phyloP scores from a whole-genome alignment of 805 yeast genomes.

The Cyberlindnera misumaiensis region DNA sequence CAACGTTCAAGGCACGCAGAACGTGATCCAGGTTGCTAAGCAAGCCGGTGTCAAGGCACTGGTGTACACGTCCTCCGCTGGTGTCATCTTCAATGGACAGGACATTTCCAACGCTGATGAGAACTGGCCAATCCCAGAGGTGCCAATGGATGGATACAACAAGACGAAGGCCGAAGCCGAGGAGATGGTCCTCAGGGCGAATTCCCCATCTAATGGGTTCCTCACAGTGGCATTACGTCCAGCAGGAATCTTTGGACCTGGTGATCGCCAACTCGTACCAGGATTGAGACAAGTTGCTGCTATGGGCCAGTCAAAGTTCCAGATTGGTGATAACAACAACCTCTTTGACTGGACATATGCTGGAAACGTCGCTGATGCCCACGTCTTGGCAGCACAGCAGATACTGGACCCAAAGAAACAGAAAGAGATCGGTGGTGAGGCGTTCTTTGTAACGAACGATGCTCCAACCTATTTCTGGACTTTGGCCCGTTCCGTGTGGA shows the following conservation, averaged over 20 bases:
- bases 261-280: slow-evolving; percentile 94
- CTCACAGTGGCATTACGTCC: slow-evolving; percentile 87
- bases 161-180: slow-evolving; percentile 94
- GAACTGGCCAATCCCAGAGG: slow-evolving; percentile 83
- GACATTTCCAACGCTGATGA: slow-evolving; percentile 91
- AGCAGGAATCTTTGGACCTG: slow-evolving; percentile 98
- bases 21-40: slow-evolving; percentile 59
- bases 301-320: slow-evolving; percentile 84
- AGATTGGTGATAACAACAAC: slow-evolving; percentile 90
- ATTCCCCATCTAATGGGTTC: slow-evolving; percentile 47
- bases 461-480: slow-evolving; percentile 97
- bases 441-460: slow-evolving; percentile 88
- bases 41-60: slow-evolving; percentile 49
- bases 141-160: slow-evolving; percentile 95
- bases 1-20: slow-evolving; percentile 83
- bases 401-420: slow-evolving; percentile 42
- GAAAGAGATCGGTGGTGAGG: slow-evolving; percentile 65
- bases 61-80: slow-evolving; percentile 95
- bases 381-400: slow-evolving; percentile 83
- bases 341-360: slow-evolving; percentile 95
- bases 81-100: slow-evolving; percentile 94
- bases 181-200: slow-evolving; percentile 67
- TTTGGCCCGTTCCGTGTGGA: slow-evolving; percentile 94
- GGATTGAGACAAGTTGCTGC: slow-evolving; percentile 79
- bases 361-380: slow-evolving; percentile 98